Conservation (phyloP, 768 basidiomycete genomes). For the Boletus insuetus region DNA sequence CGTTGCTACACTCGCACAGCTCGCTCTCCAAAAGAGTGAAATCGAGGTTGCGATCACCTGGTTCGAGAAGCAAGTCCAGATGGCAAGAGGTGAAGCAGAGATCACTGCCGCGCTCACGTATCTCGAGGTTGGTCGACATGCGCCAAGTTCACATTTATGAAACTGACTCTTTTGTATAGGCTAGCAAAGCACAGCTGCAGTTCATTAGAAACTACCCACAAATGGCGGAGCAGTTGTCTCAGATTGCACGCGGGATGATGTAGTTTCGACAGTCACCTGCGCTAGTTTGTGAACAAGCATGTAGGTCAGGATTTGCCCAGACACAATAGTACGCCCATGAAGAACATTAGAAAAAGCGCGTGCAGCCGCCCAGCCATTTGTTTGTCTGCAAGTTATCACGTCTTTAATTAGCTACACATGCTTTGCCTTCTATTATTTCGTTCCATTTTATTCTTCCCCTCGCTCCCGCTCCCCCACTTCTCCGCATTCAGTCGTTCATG, state of each 20-base stretch:
- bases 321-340: conserved; percentile 12
- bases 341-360: background rate
- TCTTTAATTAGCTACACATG: conserved; percentile 3
- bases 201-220: conserved; percentile 84
- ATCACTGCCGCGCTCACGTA: conserved; percentile 74
- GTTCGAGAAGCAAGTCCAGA: conserved; percentile 80
- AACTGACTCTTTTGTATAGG: conserved; percentile 41
- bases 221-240: conserved; percentile 67
- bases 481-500: background rate
- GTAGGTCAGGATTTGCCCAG: conserved; percentile 13
- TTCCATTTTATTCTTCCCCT: background rate
- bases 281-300: conserved; percentile 5
- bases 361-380: too few species aligned
- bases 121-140: conserved; percentile 56
- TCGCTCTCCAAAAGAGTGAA: conserved; percentile 87
- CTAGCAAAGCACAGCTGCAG: conserved; percentile 76
- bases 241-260: conserved; percentile 42
- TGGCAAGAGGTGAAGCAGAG: conserved; percentile 91
- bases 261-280: conserved; percentile 13
- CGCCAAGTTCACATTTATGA: background rate
- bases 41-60: conserved; percentile 82
- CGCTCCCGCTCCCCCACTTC: too few species aligned
- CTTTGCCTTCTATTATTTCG: background rate
- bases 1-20: conserved; percentile 91
- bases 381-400: conserved; percentile 4